Base-by-base conservation (phyloP, 1,139 yeast genomes). In the Suhomyces maxii region DNA sequence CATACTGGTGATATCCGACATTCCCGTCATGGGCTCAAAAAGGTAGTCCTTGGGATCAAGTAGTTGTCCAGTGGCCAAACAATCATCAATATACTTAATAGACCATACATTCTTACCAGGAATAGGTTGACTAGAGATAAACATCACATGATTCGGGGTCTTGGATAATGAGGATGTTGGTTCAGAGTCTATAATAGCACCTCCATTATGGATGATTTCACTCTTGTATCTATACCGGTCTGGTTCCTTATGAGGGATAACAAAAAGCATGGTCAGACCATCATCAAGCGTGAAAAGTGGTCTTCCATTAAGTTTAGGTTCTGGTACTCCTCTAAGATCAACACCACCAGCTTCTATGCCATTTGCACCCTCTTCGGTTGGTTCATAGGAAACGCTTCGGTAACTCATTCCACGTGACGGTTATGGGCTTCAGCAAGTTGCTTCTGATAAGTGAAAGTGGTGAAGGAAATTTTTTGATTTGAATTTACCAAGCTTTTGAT, bases 181-280 rank as follows among this genome's bases (percentile, higher is more conserved):
- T 14, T 48, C 52, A 12, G 53, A 56, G 41, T 62, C 67, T 9
- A 64, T 59, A 4, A 68, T 55, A 12, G 57, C 48, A 1, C 77
- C 77, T 8, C 77, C 77, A 53, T 68, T 51, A n/a, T 47, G 48
- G 32, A 55, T 60, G 30, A 71, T 67, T 35, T 61, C 44, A 4
- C 51, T 48, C 28, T 52, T 55, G 46, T 60, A 66, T 32, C 57
- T 53, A 11, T 56, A 50, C 35, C 64, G 52, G 11, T 57, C 51
- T 6, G 64, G 60, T 40, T 65, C 71, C 26, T 50, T 52, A 9
- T 40, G 37, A 3, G 64, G 63, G 33, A 68, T 59, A 38, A 53
- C 59, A 44, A 68, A 67, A 13, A 56, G 44, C 50, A 67, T 46
- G 26, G 68, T 47, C 26, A 39, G 43, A 4, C 49, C 49, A 12